Percentiles rank a stretch among this genome's conserved stretches.
phyloP scores from a whole-genome alignment of 2,329 filamentous ascomycete genomes.

The Ustulina deusta region DNA sequence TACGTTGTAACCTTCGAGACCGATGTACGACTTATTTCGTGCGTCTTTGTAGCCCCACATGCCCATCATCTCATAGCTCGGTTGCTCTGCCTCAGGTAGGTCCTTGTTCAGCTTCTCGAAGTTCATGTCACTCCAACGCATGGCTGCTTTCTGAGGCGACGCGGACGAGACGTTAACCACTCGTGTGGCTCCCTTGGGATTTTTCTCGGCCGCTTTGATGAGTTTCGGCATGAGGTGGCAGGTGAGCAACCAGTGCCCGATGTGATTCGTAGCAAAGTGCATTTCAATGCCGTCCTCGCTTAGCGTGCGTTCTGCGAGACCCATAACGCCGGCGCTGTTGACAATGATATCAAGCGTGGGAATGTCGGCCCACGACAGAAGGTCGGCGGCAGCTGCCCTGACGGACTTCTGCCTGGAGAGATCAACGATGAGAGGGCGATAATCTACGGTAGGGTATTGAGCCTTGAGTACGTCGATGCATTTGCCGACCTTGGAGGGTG shows the following conservation, averaged over 20 bases:
- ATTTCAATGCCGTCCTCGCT: conserved; percentile 58
- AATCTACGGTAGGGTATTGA: conserved; percentile 48
- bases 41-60: conserved; percentile 44
- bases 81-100: conserved; percentile 51
- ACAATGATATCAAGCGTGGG: conserved; percentile 56
- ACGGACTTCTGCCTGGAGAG: conserved; percentile 54
- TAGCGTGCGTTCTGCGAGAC: conserved; percentile 49
- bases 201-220: conserved; percentile 48
- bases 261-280: conserved; percentile 60
- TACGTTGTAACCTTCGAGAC: conserved; percentile 52
- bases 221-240: conserved; percentile 60
- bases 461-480: conserved; percentile 48
- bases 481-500: conserved; percentile 49
- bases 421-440: conserved; percentile 53
- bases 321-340: conserved; percentile 61
- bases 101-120: conserved; percentile 52
- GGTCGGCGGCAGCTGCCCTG: conserved; percentile 51
- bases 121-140: conserved; percentile 54
- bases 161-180: conserved; percentile 58
- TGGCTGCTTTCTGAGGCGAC: conserved; percentile 43
- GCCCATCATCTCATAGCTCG: conserved; percentile 43
- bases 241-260: conserved; percentile 61
- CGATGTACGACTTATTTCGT: conserved; percentile 48
- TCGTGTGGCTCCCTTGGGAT: conserved; percentile 46
- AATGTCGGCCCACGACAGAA: conserved; percentile 53